Evolutionary conservation across 148 eudicot species (phyloP).

Genomic region (Selenicereus undatus): DNA sequence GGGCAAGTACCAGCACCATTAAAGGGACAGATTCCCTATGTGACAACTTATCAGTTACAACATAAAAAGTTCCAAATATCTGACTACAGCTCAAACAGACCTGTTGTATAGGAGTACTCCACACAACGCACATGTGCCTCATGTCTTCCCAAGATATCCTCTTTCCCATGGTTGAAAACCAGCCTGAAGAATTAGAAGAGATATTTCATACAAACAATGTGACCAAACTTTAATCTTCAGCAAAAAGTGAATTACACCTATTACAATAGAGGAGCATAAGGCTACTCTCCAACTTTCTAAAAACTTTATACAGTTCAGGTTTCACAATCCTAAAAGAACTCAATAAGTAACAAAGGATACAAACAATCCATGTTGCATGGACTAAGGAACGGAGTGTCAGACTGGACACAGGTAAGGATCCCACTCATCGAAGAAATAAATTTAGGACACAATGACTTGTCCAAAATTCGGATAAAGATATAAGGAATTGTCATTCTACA

Average conservation of each 20-base stretch:
- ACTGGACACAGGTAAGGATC: no score
- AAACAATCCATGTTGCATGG: no score
- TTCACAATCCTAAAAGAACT: background rate
- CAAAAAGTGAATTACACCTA: background rate
- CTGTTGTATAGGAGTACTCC: constrained; percentile 85
- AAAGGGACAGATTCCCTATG: background rate
- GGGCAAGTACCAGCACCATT: background rate
- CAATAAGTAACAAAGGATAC: background rate
- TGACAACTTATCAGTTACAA: background rate
- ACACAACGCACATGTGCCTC: constrained; percentile 90
- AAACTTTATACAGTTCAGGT: background rate
- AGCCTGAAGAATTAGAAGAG: constrained; percentile 50
- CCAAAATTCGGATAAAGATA: no score
- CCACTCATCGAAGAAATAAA: no score
- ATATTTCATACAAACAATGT: constrained; percentile 4
- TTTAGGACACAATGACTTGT: no score
- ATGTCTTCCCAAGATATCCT: constrained; percentile 84
- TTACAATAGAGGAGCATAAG: background rate
- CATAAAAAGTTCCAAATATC: background rate
- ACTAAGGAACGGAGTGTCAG: no score
- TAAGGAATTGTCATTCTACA: no score
- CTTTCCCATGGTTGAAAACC: constrained; percentile 69
- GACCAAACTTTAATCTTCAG: background rate
- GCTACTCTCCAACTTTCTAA: background rate
- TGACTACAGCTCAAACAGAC: constrained; percentile 28